phyloP scores from a whole-genome alignment of 2,329 filamentous ascomycete genomes.

The Colletotrichum viniferum region DNA sequence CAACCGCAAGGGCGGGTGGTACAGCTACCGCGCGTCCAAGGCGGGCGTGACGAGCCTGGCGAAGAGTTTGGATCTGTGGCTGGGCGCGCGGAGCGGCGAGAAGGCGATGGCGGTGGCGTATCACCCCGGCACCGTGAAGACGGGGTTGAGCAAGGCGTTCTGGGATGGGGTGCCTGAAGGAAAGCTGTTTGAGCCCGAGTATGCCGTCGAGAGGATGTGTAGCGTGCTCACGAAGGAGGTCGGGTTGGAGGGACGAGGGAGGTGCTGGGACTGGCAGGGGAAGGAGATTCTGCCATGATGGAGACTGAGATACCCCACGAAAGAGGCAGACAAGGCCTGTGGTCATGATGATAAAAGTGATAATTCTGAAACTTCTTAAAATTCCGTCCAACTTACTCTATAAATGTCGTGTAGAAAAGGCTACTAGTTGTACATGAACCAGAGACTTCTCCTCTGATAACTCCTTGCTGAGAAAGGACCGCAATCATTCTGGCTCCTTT shows the following conservation, averaged over 20 bases:
- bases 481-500: neutral
- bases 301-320: neutral
- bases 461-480: slow-evolving; percentile 10
- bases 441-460: slow-evolving; percentile 5
- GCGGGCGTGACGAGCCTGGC: slow-evolving; percentile 74
- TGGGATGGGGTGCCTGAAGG: slow-evolving; percentile 67
- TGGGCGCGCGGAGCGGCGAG: slow-evolving; percentile 60
- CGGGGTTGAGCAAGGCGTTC: slow-evolving; percentile 73
- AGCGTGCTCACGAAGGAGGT: slow-evolving; percentile 59
- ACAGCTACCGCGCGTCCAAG: slow-evolving; percentile 79
- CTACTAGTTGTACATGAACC: slow-evolving; percentile 9
- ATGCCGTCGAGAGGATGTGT: slow-evolving; percentile 68
- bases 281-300: slow-evolving; percentile 62
- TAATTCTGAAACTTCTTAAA: neutral
- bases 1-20: slow-evolving; percentile 80
- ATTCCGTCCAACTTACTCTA: neutral
- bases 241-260: slow-evolving; percentile 57
- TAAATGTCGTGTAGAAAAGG: slow-evolving; percentile 2
- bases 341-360: neutral
- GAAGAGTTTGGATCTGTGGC: slow-evolving; percentile 73
- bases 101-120: slow-evolving; percentile 72
- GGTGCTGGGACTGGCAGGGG: slow-evolving; percentile 73
- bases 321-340: too few species aligned
- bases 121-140: slow-evolving; percentile 83
- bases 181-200: slow-evolving; percentile 70